These are phyloP conservation scores for Aspergillus carbonarius DNA, from an alignment of 2,329 filamentous ascomycete species.

Conservation along the genomic window DNA sequence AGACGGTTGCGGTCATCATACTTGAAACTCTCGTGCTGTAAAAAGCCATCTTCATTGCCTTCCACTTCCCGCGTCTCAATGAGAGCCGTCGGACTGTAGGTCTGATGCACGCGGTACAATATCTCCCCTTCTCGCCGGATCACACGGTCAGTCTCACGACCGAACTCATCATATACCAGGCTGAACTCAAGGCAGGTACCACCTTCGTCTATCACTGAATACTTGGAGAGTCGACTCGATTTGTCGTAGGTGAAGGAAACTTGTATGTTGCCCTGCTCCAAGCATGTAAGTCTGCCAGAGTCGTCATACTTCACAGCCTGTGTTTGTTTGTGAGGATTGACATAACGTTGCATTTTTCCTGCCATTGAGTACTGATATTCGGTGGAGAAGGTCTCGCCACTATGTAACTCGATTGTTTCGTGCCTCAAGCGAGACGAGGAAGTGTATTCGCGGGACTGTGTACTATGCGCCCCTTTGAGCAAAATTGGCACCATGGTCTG, in stretches of 20 bases:
- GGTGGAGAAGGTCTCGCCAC: background rate
- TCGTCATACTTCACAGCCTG: background rate
- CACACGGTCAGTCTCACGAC: background rate
- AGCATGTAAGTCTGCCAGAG: background rate
- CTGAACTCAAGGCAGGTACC: background rate
- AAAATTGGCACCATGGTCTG: too few species aligned
- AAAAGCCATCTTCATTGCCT: background rate
- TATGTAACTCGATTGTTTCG: background rate
- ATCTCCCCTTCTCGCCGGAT: background rate
- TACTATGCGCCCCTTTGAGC: too few species aligned
- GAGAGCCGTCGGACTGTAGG: background rate
- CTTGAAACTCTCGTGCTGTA: background rate
- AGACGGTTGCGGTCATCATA: slow-evolving; percentile 5
- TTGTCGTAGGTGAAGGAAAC: background rate
- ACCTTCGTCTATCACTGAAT: background rate
- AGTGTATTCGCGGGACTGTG: background rate
- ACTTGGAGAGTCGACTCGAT: background rate
- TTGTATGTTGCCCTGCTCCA: background rate
- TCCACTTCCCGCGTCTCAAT: background rate
- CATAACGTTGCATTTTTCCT: slow-evolving; percentile 7
- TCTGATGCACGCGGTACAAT: background rate
- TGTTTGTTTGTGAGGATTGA: slow-evolving; percentile 4
- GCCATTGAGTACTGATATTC: slow-evolving; percentile 8
- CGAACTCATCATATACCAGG: slow-evolving; percentile 4
- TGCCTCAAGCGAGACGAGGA: background rate